phyloP scores from a whole-genome alignment of 805 yeast species.

The Metschnikowia picachoensis region DNA sequence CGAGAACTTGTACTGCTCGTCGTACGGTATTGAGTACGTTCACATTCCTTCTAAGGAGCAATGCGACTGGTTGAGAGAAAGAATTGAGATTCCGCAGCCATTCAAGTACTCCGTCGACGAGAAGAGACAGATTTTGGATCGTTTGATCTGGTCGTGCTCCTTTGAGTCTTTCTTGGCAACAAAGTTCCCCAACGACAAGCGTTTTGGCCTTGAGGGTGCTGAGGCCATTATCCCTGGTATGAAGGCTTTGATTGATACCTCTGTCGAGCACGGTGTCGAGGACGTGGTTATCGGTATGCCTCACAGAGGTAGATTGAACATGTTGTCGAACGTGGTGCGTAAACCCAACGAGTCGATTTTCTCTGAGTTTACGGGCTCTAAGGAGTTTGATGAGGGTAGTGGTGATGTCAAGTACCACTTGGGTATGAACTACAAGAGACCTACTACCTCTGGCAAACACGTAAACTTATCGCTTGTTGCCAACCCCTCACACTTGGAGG shows the following conservation, averaged over 20 bases:
- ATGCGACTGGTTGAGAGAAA: conserved; percentile 98
- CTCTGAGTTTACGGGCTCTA: conserved; percentile 91
- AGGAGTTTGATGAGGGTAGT: conserved; percentile 90
- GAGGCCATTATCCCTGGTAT: conserved; percentile 96
- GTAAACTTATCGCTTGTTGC: conserved; percentile 96
- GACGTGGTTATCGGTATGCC: conserved; percentile 99
- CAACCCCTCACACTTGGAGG: conserved; percentile 98
- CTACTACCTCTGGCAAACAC: conserved; percentile 96
- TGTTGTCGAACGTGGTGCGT: conserved; percentile 96
- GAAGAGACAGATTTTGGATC: conserved; percentile 93
- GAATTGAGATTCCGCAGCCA: conserved; percentile 89
- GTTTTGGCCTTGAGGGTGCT: conserved; percentile 98
- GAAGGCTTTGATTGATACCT: conserved; percentile 89
- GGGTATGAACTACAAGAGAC: conserved; percentile 99
- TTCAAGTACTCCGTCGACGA: conserved; percentile 80
- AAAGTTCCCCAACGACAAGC: conserved; percentile 96
- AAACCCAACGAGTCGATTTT: conserved; percentile 98
- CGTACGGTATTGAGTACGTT: conserved; percentile 91
- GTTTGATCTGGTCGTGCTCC: conserved; percentile 93
- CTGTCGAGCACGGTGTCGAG: conserved; percentile 90
- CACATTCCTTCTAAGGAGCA: conserved; percentile 93
- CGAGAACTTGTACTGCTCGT: conserved; percentile 80
- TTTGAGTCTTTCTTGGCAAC: conserved; percentile 91
- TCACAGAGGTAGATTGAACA: conserved; percentile 97
- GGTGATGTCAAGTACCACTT: conserved; percentile 99